These are phyloP conservation scores for Arxiozyma slooffiae DNA, from an alignment of 1,139 yeast species.

Conservation along the genomic window DNA sequence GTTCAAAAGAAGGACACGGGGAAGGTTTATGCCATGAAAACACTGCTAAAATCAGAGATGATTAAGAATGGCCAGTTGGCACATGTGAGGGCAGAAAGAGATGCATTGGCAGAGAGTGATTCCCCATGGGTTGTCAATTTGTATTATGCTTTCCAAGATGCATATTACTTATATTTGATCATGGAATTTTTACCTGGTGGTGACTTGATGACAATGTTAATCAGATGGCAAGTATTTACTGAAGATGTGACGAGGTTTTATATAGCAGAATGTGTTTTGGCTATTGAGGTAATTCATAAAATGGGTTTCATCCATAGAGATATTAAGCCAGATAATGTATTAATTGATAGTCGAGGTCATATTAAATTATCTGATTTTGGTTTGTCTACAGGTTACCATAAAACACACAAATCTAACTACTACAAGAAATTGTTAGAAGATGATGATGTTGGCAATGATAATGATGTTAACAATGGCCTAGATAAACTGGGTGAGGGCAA, in stretches of 20 bases:
- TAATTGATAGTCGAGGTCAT: slow-evolving; percentile 73
- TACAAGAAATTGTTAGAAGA: slow-evolving; percentile 63
- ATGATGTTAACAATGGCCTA: slow-evolving; percentile 15
- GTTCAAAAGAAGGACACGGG: slow-evolving; percentile 78
- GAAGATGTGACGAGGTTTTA: slow-evolving; percentile 77
- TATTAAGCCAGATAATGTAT: slow-evolving; percentile 76
- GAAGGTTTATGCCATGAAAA: slow-evolving; percentile 78
- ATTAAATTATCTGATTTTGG: slow-evolving; percentile 74
- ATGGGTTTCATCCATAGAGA: slow-evolving; percentile 71
- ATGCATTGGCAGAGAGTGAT: slow-evolving; percentile 74
- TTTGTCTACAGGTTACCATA: slow-evolving; percentile 76
- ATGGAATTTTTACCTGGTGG: slow-evolving; percentile 87
- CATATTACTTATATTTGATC: slow-evolving; percentile 62
- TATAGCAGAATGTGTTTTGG: slow-evolving; percentile 80
- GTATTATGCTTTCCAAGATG: slow-evolving; percentile 72
- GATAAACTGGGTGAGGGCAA: slow-evolving; percentile 30
- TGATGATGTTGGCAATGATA: slow-evolving; percentile 31
- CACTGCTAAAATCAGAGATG: slow-evolving; percentile 70
- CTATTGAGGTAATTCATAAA: slow-evolving; percentile 74
- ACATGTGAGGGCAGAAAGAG: slow-evolving; percentile 79
- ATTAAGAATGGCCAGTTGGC: slow-evolving; percentile 75
- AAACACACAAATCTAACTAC: slow-evolving; percentile 72
- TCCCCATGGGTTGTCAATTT: slow-evolving; percentile 83
- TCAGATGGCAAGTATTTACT: slow-evolving; percentile 78
- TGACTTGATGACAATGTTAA: slow-evolving; percentile 78